Conservation (phyloP, 1,139 yeast genomes). For the Fermentozyma sake region DNA sequence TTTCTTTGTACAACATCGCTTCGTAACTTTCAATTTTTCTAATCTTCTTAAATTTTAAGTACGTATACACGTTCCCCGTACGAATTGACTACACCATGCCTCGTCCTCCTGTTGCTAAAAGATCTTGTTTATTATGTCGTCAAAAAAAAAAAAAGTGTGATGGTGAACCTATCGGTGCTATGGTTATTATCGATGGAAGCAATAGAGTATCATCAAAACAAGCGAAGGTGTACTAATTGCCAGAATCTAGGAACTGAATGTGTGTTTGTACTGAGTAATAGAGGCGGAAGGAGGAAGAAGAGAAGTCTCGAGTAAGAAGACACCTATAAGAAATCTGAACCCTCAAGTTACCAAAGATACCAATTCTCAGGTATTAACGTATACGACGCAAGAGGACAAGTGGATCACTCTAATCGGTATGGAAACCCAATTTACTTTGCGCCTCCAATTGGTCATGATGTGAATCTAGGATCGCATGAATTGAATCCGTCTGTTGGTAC, state of each 20-base stretch:
- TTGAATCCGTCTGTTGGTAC: no score
- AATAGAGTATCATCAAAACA: slow-evolving; percentile 12
- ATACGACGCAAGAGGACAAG: not conserved
- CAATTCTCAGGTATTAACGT: not conserved
- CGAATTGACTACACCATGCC: slow-evolving; percentile 5
- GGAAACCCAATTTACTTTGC: no score
- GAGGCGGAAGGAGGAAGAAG: slow-evolving; percentile 55
- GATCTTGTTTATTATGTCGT: slow-evolving; percentile 60
- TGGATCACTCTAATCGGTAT: no score
- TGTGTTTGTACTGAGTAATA: slow-evolving; percentile 52
- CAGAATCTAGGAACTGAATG: slow-evolving; percentile 45
- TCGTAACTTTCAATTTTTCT: no score
- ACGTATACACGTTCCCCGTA: no score
- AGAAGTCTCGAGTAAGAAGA: no score
- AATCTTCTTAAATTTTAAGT: no score
- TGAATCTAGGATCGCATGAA: no score
- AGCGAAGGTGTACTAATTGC: slow-evolving; percentile 47
- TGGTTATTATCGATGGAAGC: slow-evolving; percentile 13
- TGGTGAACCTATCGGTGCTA: slow-evolving; percentile 41
- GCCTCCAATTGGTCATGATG: no score
- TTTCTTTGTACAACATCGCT: no score
- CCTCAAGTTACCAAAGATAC: not conserved
- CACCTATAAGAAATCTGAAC: no score
- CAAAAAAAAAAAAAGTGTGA: slow-evolving; percentile 63
- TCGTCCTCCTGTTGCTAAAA: slow-evolving; percentile 43